Base-by-base conservation (phyloP, 2,329 filamentous ascomycete genomes). In the Drechslerella dactyloides region DNA sequence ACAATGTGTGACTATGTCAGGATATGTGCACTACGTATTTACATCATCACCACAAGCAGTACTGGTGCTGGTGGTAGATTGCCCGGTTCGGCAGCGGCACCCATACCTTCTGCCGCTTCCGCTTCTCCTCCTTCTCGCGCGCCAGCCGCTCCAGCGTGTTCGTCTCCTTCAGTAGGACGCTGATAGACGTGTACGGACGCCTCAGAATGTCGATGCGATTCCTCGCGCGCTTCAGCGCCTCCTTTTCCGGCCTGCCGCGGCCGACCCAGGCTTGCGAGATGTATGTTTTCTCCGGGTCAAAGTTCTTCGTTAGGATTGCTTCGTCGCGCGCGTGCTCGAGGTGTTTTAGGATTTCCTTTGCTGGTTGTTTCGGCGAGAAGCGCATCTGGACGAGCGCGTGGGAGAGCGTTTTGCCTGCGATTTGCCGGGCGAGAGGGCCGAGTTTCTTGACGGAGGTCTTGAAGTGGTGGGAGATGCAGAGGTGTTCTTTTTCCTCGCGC, bases 321-420 rank as follows among this genome's bases (percentile, higher is more conserved):
- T 89, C 82, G 78, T 96, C 90, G 66, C 89, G 86, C 1, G 93
- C 93, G 76, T 90, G 85, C 78, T 94, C 86, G 17, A 99, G 82
- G 78, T 94, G 90, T 78, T 87, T 88, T 75, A 85, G 82, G 27
- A 97, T 86, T 77, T 96, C 91, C 75, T 86, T 83, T 5, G 93
- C 90, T 74, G 89, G 90, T 82, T 92, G 93, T 86, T 99, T 99
- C 83, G 91, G 91, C 80, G 89, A 93, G 82, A 93, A 97, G 63
- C 89, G 86, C 91, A 99, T 96, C 83, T 99, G 94, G 61, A 90
- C 82, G 75, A 97, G 90, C 13, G 94, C 94, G 37, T 99, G 93
- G 66, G 96, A 91, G 73, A 99, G 84, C n/a, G 89, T 88, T 85
- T 97, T 97, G 75, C 94, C 94, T 1, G 87, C 85, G 78, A 99